Evolutionary conservation across 2,329 filamentous ascomycete species (phyloP).

Genomic region (Fusarium sp.): DNA sequence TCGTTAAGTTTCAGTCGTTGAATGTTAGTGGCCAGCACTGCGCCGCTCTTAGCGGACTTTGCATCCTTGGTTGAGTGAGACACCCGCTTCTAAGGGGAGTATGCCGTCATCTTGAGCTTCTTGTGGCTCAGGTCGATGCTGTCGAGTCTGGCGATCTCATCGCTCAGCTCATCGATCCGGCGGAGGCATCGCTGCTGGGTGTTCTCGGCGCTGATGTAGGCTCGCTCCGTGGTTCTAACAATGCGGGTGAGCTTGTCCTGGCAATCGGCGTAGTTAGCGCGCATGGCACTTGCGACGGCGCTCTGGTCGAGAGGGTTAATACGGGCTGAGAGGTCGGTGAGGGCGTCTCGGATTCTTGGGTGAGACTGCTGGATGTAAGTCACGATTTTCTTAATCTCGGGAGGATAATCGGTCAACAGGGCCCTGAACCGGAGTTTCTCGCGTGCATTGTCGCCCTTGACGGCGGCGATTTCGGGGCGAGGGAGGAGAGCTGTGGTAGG

Average conservation of each 20-base stretch:
- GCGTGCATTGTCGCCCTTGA: not conserved
- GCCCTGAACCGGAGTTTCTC: conserved; percentile 17
- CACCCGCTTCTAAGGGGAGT: not conserved
- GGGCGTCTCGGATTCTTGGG: not conserved
- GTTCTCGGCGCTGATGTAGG: not conserved
- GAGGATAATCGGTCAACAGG: not conserved
- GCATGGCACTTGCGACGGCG: conserved; percentile 1
- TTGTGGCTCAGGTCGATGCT: conserved; percentile 11
- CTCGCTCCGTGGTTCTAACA: not conserved
- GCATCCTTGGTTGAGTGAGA: not conserved
- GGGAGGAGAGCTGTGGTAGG: not conserved
- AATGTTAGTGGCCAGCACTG: not conserved
- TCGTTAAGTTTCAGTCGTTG: not conserved
- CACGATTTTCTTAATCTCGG: not conserved
- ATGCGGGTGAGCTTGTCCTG: not conserved
- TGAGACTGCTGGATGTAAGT: not conserved
- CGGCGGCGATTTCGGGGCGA: not conserved
- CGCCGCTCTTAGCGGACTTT: not conserved
- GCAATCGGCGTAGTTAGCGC: conserved; percentile 8
- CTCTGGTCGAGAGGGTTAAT: not conserved
- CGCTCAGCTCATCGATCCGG: conserved; percentile 6
- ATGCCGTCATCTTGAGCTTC: not conserved
- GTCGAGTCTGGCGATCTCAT: conserved; percentile 10
- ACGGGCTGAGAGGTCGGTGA: not conserved
- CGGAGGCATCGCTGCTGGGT: not conserved